Evolutionary conservation across 345 rosid genomes (phyloP), one percentile per base, ranked within the genome.

Genomic region (Populus deltoides): DNA sequence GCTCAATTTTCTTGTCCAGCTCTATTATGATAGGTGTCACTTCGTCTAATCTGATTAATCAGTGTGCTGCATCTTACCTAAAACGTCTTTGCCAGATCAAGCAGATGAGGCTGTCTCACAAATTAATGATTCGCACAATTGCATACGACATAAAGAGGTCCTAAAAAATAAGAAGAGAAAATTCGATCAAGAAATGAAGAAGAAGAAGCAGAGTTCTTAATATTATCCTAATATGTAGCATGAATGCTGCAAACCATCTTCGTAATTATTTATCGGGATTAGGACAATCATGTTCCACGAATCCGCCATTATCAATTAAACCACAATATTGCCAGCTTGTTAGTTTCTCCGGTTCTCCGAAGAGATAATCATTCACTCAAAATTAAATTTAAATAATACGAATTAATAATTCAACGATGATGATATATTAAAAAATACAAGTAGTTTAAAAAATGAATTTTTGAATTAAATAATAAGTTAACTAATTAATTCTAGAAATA

Each of bases 301-400:
- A 63, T 27, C 66, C 27, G 24, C 53, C 74, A 57, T 55, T 17
- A 24, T 69, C 73, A 55, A 3, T 67, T 11, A 68, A 57, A 10
- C 36, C 74, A 8, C 12, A 27, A 27, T 27, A 22, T 24, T 51
- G 66, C 78, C 78, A 68, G 73, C 78, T 36, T 55, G n/a, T 7
- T 51, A 76, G 68, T 51, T 35, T n/a, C n/a, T 76, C 24, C 9
- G 24, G 72, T n/a, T 29, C 20, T 57, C 7, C 47, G 31, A 9
- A n/a, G 57, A 3, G 68, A 76, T 35, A 63, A 78, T 81, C 76
- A 72, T 75, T 70, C 47, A 29, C 76, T 49, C 24, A 7, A 17
- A 4, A 36, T 16, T 29, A 29, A 41, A 25, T 29, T 61, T 9
- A 78, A 16, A 27, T 35, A 51, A 20, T 67, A 4, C 20, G 66